Evolutionary conservation across 176 grass and related monocot genomes (phyloP), one percentile per base, ranked within the genome.

Genomic region (Chrysopogon serrulatus): DNA sequence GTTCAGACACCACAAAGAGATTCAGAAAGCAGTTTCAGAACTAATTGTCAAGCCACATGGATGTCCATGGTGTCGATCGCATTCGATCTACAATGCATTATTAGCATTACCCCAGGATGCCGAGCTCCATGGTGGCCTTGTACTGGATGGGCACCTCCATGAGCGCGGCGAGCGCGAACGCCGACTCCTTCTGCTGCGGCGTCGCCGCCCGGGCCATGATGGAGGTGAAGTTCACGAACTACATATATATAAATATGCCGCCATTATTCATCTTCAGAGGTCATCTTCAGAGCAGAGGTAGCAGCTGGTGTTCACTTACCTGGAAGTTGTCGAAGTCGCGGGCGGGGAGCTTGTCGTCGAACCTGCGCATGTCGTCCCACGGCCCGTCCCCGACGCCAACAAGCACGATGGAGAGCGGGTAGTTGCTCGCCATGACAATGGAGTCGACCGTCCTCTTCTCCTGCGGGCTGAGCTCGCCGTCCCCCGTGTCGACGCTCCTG

Each of bases 101-200:
- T n/a, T n/a, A 8, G 10, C 23, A 39, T 32, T 86, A 96, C 93
- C 96, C 89, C 2, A 98, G 85, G 84, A 98, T 87, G 79, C 89
- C 89, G 49, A 98, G 91, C 88, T 98, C 96, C 53, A 98, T 36
- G 60, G 89, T 91, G 68, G 96, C 96, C 86, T 95, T 98, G 76
- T 95, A 98, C 68, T 98, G 96, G 48, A 98, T 69, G 31, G 96
- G 96, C 9, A 95, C 85, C 87, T 98, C 96, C 96, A 98, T 98
- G 59, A 95, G 90, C 30, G 93, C 96, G 12, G 96, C 92, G 16
- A 98, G 89, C 2, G 96, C 93, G 83, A 98, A 98, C 23, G 93
- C 89, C 1, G 91, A 84, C 74, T 95, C 96, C 68, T 93, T 95
- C 86, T 95, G 91, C 83, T 88, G 81, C 68, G 12, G 44, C 76